Percentiles rank a stretch among this genome's conserved stretches.
Conservation (phyloP, 805 yeast genomes). For the Sugiyamaella mastotermitis region DNA sequence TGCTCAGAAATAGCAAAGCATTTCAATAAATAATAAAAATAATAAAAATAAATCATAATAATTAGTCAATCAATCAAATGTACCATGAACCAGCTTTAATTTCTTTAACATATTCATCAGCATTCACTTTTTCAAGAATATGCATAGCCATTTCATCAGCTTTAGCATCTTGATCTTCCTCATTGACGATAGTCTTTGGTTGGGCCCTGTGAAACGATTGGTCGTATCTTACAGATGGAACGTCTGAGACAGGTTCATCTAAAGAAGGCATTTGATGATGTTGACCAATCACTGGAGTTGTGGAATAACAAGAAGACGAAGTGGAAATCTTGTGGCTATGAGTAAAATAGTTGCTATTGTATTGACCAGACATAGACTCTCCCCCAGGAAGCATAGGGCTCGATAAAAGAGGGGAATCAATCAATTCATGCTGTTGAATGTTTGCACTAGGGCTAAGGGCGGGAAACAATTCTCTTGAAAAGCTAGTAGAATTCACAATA, state of each 20-base stretch:
- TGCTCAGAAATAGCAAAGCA: too few species aligned
- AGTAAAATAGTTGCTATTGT: not conserved
- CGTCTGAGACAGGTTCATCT: not conserved
- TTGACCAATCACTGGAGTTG: constrained; percentile 9
- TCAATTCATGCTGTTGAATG: too few species aligned
- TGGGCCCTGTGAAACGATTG: constrained; percentile 1
- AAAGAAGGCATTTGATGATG: constrained; percentile 1
- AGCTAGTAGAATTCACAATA: constrained; percentile 1
- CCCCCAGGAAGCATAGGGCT: too few species aligned
- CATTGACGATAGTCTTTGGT: constrained; percentile 7
- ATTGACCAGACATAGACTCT: not conserved
- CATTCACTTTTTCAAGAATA: constrained; percentile 27
- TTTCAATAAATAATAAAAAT: too few species aligned
- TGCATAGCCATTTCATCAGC: constrained; percentile 32
- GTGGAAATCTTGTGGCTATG: constrained; percentile 9
- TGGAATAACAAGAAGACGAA: constrained; percentile 15
- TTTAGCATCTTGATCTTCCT: constrained; percentile 19
- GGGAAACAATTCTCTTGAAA: constrained; percentile 12
- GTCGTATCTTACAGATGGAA: not conserved
- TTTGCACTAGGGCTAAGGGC: constrained; percentile 6
- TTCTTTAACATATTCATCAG: constrained; percentile 24
- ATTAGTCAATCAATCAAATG: too few species aligned
- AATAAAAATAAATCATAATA: too few species aligned
- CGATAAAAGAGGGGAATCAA: too few species aligned
- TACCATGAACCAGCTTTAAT: constrained; percentile 19